Percentiles rank a stretch among this genome's conserved stretches.
phyloP scores from a whole-genome alignment of 495 filamentous ascomycete species.

The Xylaria scruposa region DNA sequence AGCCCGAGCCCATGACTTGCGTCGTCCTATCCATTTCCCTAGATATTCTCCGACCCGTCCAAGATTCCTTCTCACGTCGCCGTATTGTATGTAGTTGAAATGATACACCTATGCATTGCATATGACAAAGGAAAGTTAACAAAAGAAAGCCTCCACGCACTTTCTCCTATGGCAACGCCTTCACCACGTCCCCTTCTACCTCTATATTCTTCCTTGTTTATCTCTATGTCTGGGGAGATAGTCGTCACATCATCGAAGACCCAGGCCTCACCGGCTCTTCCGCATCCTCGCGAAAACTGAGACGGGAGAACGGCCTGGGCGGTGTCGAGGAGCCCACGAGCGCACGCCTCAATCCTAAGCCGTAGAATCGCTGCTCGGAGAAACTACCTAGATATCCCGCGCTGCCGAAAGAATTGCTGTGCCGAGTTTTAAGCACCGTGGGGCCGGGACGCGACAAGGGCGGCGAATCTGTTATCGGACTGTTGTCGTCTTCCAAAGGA shows the following conservation, averaged over 20 bases:
- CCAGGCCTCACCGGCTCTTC: background rate
- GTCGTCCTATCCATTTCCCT: background rate
- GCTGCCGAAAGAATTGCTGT: constrained; percentile 40
- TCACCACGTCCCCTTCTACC: background rate
- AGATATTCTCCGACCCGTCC: background rate
- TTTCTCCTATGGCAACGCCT: background rate
- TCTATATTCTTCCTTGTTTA: background rate
- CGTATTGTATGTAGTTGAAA: background rate
- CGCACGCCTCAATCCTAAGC: constrained; percentile 44
- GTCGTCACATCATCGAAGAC: background rate
- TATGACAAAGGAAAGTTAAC: background rate
- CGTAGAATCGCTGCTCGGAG: constrained; percentile 41
- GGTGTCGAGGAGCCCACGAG: constrained; percentile 32
- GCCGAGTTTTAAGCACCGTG: constrained; percentile 16
- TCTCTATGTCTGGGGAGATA: background rate
- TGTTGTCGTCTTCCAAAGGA: constrained; percentile 29
- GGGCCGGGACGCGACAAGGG: background rate
- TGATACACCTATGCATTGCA: background rate
- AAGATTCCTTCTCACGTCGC: background rate
- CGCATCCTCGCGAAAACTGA: background rate
- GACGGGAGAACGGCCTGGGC: constrained; percentile 14
- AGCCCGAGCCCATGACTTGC: background rate
- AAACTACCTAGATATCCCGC: constrained; percentile 50
- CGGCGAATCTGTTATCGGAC: background rate
- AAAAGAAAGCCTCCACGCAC: background rate